Evolutionary conservation across 1,284 basidiomycete species (phyloP).

Genomic region (Cryptococcus neoformans): DNA sequence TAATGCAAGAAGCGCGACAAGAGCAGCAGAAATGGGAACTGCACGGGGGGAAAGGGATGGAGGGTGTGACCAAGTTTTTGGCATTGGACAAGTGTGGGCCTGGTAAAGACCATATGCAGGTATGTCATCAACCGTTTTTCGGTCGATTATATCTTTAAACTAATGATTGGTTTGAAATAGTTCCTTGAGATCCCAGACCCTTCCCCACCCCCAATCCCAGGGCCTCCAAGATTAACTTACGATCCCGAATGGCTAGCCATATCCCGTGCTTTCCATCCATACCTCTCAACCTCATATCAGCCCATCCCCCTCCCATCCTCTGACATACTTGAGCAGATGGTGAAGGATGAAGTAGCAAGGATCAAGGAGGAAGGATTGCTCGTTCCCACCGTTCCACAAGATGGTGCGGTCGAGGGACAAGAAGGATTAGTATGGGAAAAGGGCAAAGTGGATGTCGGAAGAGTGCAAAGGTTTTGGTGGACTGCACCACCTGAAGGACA

Average conservation of each 20-base stretch:
- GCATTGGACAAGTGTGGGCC: conserved; percentile 92
- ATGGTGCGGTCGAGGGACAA: conserved; percentile 21
- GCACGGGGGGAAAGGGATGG: conserved; percentile 13
- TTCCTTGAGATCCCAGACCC: conserved; percentile 63
- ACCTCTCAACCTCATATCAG: conserved; percentile 59
- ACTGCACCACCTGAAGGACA: conserved; percentile 64
- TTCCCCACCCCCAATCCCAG: conserved; percentile 12
- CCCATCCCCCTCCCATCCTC: conserved; percentile 63
- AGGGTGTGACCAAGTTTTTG: conserved; percentile 68
- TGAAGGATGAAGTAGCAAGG: conserved; percentile 65
- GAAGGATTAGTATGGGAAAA: conserved; percentile 27
- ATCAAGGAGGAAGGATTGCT: conserved; percentile 52
- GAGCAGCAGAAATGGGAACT: conserved; percentile 1
- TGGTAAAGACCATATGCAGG: conserved; percentile 79
- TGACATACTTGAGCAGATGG: conserved; percentile 57
- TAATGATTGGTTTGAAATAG: conserved; percentile 48
- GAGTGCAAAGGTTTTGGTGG: conserved; percentile 67
- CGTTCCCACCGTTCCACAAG: conserved; percentile 17
- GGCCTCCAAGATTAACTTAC: conserved; percentile 57
- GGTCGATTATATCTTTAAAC: not conserved
- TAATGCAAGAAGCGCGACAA: not conserved
- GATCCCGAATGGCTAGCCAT: conserved; percentile 95
- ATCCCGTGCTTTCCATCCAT: conserved; percentile 76
- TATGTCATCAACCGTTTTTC: conserved; percentile 36
- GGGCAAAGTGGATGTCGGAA: conserved; percentile 51